Base-by-base conservation (phyloP, 2,329 filamentous ascomycete genomes). In the Aspergillus nomiae region DNA sequence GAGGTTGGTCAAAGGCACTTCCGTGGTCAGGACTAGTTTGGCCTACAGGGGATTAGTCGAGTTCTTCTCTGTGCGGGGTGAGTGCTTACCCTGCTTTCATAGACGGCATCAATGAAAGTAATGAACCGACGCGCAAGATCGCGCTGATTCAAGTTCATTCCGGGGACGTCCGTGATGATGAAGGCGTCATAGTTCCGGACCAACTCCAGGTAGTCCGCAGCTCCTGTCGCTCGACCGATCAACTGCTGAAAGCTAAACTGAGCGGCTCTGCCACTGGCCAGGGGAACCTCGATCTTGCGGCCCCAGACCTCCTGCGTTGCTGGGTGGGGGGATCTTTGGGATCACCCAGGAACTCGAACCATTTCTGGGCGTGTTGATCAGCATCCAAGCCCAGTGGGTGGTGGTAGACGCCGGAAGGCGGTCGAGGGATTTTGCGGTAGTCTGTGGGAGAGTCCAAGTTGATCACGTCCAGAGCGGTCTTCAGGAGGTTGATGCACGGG, bases 31-130 rank as follows among this genome's bases (percentile, higher is more conserved):
- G 19, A 98, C 94, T 9, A 99, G 86, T 80, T 97, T 98, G n/a
- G 93, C 94, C 77, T 94, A 87, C 32, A 34, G 1, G 12, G 21
- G 24, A 21, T 21, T 38, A 30, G 41, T n/a, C 48, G 34, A 30
- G 12, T n/a, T 38, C 32, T 21, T n/a, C 1, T 19, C 21, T 0
- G 14, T 16, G 10, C 7, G 10, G 45, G 11, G 16, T 19, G 19
- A 14, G 26, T 32, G 67, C 81, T 63, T 75, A 86, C 85, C 70
- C 84, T 78, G 67, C 80, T 83, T 78, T 99, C 95, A 74, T 99
- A 99, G 5, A 97, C 90, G 7, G 95, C 94, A 76, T 99, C 95
- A 68, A 99, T 92, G 71, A 99, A 97, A 0, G 94, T 99, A 76
- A 99, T 99, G 78, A 99, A 97, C 6, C 95, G 86, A 14, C 95